Conservation (phyloP, 345 rosid genomes). For the Linum lewisii region DNA sequence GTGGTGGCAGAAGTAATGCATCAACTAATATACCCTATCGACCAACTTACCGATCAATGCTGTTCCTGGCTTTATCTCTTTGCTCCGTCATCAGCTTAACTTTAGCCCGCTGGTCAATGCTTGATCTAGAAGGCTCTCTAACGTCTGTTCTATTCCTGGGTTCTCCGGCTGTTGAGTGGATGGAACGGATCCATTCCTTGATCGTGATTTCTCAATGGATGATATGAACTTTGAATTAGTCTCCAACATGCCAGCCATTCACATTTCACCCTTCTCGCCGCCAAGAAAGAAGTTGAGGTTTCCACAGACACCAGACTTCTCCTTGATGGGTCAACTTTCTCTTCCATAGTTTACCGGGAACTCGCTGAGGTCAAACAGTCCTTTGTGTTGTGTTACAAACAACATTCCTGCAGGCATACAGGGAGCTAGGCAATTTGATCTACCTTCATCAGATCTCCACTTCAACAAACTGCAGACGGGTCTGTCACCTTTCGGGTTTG, state of each 20-base stretch:
- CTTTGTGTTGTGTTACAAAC: conserved; percentile 54
- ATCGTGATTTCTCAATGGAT: conserved; percentile 44
- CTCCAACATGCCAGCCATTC: conserved; percentile 60
- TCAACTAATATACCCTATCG: neutral
- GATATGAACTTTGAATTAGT: conserved; percentile 87
- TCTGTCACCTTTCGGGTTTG: conserved; percentile 34
- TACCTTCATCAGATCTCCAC: conserved; percentile 56
- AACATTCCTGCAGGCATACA: conserved; percentile 94
- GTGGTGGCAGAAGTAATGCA: neutral
- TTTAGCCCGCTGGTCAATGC: conserved; percentile 12
- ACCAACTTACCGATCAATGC: conserved; percentile 70
- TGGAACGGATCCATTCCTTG: conserved; percentile 24
- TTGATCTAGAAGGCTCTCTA: neutral
- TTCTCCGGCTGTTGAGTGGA: conserved; percentile 14
- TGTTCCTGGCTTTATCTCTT: conserved; percentile 63
- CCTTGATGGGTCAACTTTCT: conserved; percentile 41
- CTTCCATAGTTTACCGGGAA: conserved; percentile 57
- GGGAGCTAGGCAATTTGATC: conserved; percentile 99
- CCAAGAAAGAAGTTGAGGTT: conserved; percentile 76
- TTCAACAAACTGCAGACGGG: conserved; percentile 49
- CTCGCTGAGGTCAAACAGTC: conserved; percentile 47
- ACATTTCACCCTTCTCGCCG: conserved; percentile 66
- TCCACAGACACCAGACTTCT: conserved; percentile 51
- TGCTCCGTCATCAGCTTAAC: conserved; percentile 32
- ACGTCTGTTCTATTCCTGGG: conserved; percentile 2